Conservation (phyloP, 768 basidiomycete species). For the Saitozyma podzolica region DNA sequence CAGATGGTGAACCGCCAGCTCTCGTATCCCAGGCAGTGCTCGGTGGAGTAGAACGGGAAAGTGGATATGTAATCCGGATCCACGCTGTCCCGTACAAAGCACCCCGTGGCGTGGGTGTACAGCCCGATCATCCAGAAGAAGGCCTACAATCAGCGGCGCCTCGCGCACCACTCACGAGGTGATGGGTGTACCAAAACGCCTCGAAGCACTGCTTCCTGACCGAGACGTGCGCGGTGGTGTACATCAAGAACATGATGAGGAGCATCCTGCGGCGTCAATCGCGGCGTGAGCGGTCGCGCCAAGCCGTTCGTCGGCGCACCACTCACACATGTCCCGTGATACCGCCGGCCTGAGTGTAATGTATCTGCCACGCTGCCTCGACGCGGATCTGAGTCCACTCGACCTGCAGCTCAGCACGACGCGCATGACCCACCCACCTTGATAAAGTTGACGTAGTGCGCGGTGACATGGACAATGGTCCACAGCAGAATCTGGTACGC, state of each 20-base stretch:
- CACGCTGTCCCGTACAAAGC: conserved; percentile 86
- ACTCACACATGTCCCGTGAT: conserved; percentile 79
- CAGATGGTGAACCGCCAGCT: conserved; percentile 91
- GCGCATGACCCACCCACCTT: conserved; percentile 17
- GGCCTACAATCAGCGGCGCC: neutral
- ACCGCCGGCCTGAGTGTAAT: conserved; percentile 85
- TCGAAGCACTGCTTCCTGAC: conserved; percentile 89
- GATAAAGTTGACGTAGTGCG: conserved; percentile 61
- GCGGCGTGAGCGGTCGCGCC: neutral
- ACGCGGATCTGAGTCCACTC: conserved; percentile 64
- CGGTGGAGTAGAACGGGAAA: conserved; percentile 84
- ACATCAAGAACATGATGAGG: conserved; percentile 88
- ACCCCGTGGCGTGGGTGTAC: conserved; percentile 77
- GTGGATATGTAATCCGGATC: conserved; percentile 66
- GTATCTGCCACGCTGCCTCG: conserved; percentile 74
- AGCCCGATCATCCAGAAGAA: conserved; percentile 54
- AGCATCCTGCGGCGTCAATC: conserved; percentile 61
- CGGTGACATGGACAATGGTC: conserved; percentile 81
- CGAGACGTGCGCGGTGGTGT: conserved; percentile 84
- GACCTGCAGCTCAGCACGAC: conserved; percentile 6
- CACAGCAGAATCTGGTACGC: conserved; percentile 86
- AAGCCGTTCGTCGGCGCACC: no score
- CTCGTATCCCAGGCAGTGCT: conserved; percentile 87
- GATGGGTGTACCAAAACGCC: conserved; percentile 96
- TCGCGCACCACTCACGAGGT: conserved; percentile 48